Conservation (phyloP, 1,139 yeast species). For the Komagataea norvegica region DNA sequence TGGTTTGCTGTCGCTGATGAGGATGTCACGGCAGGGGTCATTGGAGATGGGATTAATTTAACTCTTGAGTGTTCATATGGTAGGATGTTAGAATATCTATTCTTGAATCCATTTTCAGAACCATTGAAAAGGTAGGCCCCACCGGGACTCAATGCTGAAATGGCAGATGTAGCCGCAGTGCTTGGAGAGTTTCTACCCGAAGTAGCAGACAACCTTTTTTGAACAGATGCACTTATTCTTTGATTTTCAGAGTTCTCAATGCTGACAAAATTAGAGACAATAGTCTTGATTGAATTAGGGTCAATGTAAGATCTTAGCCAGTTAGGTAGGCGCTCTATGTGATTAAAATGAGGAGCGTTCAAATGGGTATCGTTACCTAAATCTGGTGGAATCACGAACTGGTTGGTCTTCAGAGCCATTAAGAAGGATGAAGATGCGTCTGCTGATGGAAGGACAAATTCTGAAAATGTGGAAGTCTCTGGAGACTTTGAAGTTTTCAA, state of each 20-base stretch:
- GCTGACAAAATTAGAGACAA: slow-evolving; percentile 39
- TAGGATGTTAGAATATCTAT: slow-evolving; percentile 74
- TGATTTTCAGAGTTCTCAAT: slow-evolving; percentile 48
- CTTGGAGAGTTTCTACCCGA: slow-evolving; percentile 13
- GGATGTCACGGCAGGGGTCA: slow-evolving; percentile 14
- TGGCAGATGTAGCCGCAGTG: slow-evolving; percentile 11
- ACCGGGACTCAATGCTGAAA: slow-evolving; percentile 9
- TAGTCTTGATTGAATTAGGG: slow-evolving; percentile 32
- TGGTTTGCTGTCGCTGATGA: slow-evolving; percentile 5
- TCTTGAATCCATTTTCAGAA: slow-evolving; percentile 40
- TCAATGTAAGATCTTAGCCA: slow-evolving; percentile 43
- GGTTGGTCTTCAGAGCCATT: slow-evolving; percentile 21
- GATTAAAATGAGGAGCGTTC: slow-evolving; percentile 17
- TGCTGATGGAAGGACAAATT: slow-evolving; percentile 24
- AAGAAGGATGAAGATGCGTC: slow-evolving; percentile 22
- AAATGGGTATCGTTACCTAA: slow-evolving; percentile 3
- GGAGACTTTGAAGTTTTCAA: slow-evolving; percentile 13
- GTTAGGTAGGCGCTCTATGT: slow-evolving; percentile 35
- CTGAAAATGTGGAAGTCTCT: slow-evolving; percentile 16
- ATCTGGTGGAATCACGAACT: slow-evolving; percentile 5
- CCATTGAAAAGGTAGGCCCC: slow-evolving; percentile 21
- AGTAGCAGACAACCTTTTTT: slow-evolving; percentile 27
- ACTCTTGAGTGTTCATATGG: slow-evolving; percentile 84
- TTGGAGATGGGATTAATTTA: slow-evolving; percentile 39
- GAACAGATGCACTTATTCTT: slow-evolving; percentile 36